Conservation (phyloP, 2,329 filamentous ascomycete species). For the Aspergillus chevalieri region DNA sequence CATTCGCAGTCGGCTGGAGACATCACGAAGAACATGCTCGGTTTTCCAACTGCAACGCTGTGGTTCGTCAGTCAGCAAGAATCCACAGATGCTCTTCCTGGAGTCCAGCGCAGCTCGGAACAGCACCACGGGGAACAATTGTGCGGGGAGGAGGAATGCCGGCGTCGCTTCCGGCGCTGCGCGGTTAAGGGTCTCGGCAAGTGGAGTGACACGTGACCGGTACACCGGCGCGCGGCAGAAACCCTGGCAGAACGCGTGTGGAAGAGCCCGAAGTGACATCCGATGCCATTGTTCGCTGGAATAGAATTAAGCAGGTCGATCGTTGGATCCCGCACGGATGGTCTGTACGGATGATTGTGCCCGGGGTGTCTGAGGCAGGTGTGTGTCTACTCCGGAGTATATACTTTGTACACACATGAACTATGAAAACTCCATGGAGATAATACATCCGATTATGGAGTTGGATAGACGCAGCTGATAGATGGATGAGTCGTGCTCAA, state of each 20-base stretch:
- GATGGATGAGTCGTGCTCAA: no score
- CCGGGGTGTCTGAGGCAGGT: background rate
- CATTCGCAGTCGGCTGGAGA: conserved; percentile 30
- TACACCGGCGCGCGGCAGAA: background rate
- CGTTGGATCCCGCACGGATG: no score
- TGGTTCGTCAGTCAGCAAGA: conserved; percentile 2
- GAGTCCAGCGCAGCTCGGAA: background rate
- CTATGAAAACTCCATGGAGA: background rate
- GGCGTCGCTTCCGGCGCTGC: background rate
- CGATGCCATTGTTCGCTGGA: no score
- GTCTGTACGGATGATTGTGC: no score
- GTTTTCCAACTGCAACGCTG: background rate
- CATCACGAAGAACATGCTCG: conserved; percentile 6
- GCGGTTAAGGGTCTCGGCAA: conserved; percentile 25
- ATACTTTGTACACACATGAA: background rate
- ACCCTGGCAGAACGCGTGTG: background rate
- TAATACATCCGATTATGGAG: no score
- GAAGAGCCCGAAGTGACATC: background rate
- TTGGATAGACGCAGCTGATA: no score
- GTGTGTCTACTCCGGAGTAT: background rate
- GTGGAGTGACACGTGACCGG: conserved; percentile 26
- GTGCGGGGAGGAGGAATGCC: background rate
- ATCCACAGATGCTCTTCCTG: background rate
- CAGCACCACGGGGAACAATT: background rate
- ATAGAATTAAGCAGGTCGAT: no score